Evolutionary conservation across 148 eudicot genomes (phyloP).

Genomic region (Selenicereus undatus): DNA sequence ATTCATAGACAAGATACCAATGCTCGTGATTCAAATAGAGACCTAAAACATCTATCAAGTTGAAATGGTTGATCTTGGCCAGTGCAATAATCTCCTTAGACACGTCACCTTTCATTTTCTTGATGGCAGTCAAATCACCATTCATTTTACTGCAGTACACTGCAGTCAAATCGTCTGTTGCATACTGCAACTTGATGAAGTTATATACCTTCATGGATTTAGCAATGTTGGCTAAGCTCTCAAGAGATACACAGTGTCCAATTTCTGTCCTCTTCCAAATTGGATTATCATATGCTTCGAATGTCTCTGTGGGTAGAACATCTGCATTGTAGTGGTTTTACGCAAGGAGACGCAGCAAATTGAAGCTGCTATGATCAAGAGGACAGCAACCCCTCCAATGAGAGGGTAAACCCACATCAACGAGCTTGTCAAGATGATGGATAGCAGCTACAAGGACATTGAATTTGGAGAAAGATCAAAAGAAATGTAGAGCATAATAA

Average conservation of each 20-base stretch:
- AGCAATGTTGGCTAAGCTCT: constrained; percentile 55
- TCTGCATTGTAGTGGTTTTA: constrained; percentile 32
- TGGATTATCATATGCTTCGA: constrained; percentile 53
- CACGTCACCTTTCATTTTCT: constrained; percentile 69
- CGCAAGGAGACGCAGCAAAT: constrained; percentile 31
- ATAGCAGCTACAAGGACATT: background rate
- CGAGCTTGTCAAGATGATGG: background rate
- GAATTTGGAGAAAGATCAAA: background rate
- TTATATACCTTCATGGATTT: constrained; percentile 74
- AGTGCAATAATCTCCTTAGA: constrained; percentile 68
- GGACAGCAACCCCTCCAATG: constrained; percentile 49
- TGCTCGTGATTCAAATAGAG: constrained; percentile 65
- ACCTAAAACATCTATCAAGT: constrained; percentile 62
- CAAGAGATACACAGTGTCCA: constrained; percentile 49
- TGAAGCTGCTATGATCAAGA: constrained; percentile 19
- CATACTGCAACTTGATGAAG: constrained; percentile 55
- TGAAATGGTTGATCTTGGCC: constrained; percentile 73
- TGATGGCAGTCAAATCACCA: constrained; percentile 71
- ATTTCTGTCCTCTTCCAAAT: constrained; percentile 39
- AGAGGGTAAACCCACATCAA: constrained; percentile 38
- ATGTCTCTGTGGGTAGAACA: constrained; percentile 40
- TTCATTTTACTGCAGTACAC: constrained; percentile 69
- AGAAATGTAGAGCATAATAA: too few relatives aligned
- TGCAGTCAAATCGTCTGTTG: constrained; percentile 83
- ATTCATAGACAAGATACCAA: constrained; percentile 82